Base-by-base conservation (phyloP, 225 moss, liverwort and hornwort genomes). In the Lunularia cruciata region DNA sequence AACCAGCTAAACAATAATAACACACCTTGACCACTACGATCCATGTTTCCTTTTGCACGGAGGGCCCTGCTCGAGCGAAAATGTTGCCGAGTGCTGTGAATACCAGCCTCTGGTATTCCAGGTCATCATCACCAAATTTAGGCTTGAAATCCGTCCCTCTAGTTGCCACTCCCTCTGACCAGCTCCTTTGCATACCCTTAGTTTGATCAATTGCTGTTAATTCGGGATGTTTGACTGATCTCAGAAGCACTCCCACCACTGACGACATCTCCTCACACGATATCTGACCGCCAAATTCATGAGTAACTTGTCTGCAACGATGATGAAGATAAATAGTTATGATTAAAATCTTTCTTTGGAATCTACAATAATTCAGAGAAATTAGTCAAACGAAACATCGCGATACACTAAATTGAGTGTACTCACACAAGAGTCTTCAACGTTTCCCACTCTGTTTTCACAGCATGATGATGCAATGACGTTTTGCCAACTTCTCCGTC, bases 41-140 rank as follows among this genome's bases (percentile, higher is more conserved):
- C 94, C 91, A 89, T 63, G 83, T 85, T 39, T 89, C 89, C 51
- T 88, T 91, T 56, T 86, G 82, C 39, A 90, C 76, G 36, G 74
- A 55, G 68, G 76, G 67, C 70, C 87, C 94, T 51, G 91, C 83
- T 58, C 68, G 86, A 39, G 86, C 72, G 39, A 91, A 89, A 67
- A 89, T 70, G 61, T 86, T 89, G 60, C 91, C 86, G 47, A 95
- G 73, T 65, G 89, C 85, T 63, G 85, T 85, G 14, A 87, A 86
- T 30, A 74, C 76, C 72, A 95, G 86, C 76, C 89, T 89, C 67
- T 89, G 89, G 33, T 76, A 63, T 73, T 95, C 94, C 76, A 83
- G 79, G 6, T 86, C 86, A 54, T 88, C 89, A 57, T 68, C 70
- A 54, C 81, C 63, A 60, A 56, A 72, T 68, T 75, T 83, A 18